Evolutionary conservation across 495 filamentous ascomycete genomes (phyloP).

Genomic region (Bombardia bombarda): DNA sequence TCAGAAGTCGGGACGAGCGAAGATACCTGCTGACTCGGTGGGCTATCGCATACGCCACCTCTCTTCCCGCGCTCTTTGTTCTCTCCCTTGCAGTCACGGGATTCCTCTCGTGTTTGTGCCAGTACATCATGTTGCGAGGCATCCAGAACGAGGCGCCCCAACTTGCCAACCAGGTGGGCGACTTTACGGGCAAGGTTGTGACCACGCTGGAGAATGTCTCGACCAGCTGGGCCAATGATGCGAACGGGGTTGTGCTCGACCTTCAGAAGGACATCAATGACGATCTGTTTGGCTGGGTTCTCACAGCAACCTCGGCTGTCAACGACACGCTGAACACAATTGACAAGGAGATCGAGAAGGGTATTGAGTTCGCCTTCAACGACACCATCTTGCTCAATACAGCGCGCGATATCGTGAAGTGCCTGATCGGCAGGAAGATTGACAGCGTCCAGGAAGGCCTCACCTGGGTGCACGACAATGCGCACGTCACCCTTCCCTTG

Average conservation of each 20-base stretch:
- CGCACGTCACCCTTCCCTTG: slow-evolving; percentile 71
- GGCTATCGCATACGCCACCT: slow-evolving; percentile 81
- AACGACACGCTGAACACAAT: slow-evolving; percentile 83
- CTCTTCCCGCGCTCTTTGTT: slow-evolving; percentile 76
- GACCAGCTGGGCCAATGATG: slow-evolving; percentile 62
- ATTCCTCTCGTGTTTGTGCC: slow-evolving; percentile 75
- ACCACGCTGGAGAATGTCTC: slow-evolving; percentile 62
- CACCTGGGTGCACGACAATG: slow-evolving; percentile 82
- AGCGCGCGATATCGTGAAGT: slow-evolving; percentile 64
- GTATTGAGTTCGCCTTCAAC: slow-evolving; percentile 70
- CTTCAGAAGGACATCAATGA: slow-evolving; percentile 70
- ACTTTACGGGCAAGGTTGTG: slow-evolving; percentile 78
- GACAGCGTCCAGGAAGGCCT: slow-evolving; percentile 71
- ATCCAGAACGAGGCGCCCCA: slow-evolving; percentile 71
- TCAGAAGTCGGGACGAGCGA: slow-evolving; percentile 52
- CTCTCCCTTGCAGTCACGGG: slow-evolving; percentile 80
- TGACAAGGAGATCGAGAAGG: slow-evolving; percentile 60
- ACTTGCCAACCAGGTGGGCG: slow-evolving; percentile 66
- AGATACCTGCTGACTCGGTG: slow-evolving; percentile 65
- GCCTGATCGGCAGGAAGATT: slow-evolving; percentile 69
- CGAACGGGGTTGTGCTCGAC: slow-evolving; percentile 63
- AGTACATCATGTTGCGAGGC: slow-evolving; percentile 66
- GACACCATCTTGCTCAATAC: slow-evolving; percentile 68
- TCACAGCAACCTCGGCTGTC: slow-evolving; percentile 66
- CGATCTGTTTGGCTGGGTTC: slow-evolving; percentile 84